A percentile compares a stretch with the other conserved stretches of the same genome.
Conservation (phyloP, 139 green algal species). For the Nannochloris sp. region DNA sequence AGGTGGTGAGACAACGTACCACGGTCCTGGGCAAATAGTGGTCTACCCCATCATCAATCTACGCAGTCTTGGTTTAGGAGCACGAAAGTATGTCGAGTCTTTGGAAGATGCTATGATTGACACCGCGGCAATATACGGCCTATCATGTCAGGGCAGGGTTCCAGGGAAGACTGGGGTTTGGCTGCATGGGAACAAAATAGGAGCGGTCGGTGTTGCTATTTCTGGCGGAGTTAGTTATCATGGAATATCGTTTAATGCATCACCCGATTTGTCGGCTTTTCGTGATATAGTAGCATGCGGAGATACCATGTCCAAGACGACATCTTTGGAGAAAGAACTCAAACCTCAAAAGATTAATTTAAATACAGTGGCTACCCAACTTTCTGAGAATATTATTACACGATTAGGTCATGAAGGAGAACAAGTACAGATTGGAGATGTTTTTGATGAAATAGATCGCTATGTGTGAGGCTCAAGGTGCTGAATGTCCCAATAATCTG, state of each 20-base stretch:
- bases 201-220: slow-evolving; percentile 82
- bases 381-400: neutral
- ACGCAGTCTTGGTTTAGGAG: slow-evolving; percentile 47
- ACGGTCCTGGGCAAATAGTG: slow-evolving; percentile 86
- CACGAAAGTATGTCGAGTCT: slow-evolving; percentile 75
- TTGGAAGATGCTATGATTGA: slow-evolving; percentile 79
- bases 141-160: slow-evolving; percentile 39
- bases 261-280: slow-evolving; percentile 61
- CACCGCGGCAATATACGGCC: slow-evolving; percentile 37
- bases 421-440: no score
- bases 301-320: slow-evolving; percentile 28
- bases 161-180: slow-evolving; percentile 71
- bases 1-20: slow-evolving; percentile 82
- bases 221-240: slow-evolving; percentile 75
- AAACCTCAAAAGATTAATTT: no score
- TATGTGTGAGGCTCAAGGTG: neutral
- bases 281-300: slow-evolving; percentile 75
- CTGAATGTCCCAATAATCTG: slow-evolving; percentile 41
- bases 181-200: slow-evolving; percentile 81
- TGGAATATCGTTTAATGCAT: slow-evolving; percentile 83
- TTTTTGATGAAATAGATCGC: neutral
- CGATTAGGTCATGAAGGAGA: neutral
- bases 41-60: slow-evolving; percentile 85
- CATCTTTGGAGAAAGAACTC: slow-evolving; percentile 27
- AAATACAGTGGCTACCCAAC: neutral